Base-by-base conservation (phyloP, 192 early-diverging fungal species). In the Linnemannia hyalina region DNA sequence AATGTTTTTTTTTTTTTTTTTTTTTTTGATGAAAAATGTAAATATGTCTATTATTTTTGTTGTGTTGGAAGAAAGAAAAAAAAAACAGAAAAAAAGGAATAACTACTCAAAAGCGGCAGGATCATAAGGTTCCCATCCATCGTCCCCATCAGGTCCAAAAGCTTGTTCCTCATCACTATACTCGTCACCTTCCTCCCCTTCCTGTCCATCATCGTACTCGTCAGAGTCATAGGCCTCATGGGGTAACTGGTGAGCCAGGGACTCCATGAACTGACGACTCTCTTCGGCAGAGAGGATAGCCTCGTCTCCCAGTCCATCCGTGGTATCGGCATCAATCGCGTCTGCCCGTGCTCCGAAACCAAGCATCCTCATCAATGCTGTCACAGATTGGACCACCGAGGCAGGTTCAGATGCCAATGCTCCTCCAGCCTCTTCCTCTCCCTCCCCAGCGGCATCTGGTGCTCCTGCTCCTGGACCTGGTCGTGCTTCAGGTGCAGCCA, bases 101-200 rank as follows among this genome's bases (percentile, higher is more conserved):
- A 13, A n/a, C 63, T 80, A 85, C 46, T 85, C 74, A 57, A 73
- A 85, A 4, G 83, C 83, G 22, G 83, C 78, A 47, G 83, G 83
- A 29, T 86, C 84, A 54, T 86, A 86, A 8, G 78, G 78, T 76
- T 86, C 84, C 78, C 79, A 86, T 1, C 73, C 84, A 36, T 86
- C 84, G 44, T 78, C 77, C 2, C 72, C 82, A 22, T 77, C 82
- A 13, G 75, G 42, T 40, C 75, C 75, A 49, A 82, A 77, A 6
- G 81, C 60, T 38, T 63, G 74, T 1, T 71, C 81, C 35, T 78
- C 74, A 63, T 54, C 74, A 35, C 42, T 63, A 47, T 80, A 40
- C 15, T 80, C 68, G 15, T 86, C 72, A 22, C 74, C 78, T 32
- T 80, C 78, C 6, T 76, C 77, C 32, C 68, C 77, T 3, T 77